These are phyloP conservation scores for Metarhizium rileyi DNA, from an alignment of 2,329 filamentous ascomycete species.

Conservation along the genomic window DNA sequence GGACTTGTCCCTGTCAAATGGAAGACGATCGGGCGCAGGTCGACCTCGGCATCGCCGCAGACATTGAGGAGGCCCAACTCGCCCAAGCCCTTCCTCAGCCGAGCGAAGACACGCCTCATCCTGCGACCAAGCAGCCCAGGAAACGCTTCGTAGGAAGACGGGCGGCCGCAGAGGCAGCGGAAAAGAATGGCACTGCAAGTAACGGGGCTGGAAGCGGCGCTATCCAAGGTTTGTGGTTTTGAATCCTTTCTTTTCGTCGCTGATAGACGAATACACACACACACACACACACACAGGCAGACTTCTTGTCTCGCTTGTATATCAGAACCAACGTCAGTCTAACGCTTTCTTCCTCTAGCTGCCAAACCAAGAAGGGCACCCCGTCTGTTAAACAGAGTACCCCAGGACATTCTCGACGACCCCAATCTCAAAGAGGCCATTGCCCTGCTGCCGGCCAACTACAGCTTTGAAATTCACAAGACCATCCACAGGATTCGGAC, in stretches of 20 bases:
- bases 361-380: conserved; percentile 62
- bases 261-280: background rate
- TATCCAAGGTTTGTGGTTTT: conserved; percentile 41
- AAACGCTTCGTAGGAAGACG: conserved; percentile 84
- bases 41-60: conserved; percentile 59
- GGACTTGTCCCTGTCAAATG: conserved; percentile 44
- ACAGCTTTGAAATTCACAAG: conserved; percentile 97
- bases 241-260: background rate
- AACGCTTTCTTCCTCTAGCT: conserved; percentile 36
- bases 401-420: conserved; percentile 76
- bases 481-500: conserved; percentile 90
- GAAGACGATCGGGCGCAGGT: conserved; percentile 64
- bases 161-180: conserved; percentile 54
- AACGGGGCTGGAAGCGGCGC: conserved; percentile 20
- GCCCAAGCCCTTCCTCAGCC: conserved; percentile 18
- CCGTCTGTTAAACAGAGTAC: conserved; percentile 83
- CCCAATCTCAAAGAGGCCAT: conserved; percentile 81
- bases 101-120: conserved; percentile 5
- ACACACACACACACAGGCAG: no score
- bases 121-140: conserved; percentile 60
- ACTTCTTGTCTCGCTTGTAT: background rate
- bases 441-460: conserved; percentile 81
- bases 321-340: background rate
- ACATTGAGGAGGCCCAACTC: conserved; percentile 45
- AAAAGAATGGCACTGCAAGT: conserved; percentile 28